Base-by-base conservation (phyloP, 331 rosid species). In the Rhamnella rubrinervis region DNA sequence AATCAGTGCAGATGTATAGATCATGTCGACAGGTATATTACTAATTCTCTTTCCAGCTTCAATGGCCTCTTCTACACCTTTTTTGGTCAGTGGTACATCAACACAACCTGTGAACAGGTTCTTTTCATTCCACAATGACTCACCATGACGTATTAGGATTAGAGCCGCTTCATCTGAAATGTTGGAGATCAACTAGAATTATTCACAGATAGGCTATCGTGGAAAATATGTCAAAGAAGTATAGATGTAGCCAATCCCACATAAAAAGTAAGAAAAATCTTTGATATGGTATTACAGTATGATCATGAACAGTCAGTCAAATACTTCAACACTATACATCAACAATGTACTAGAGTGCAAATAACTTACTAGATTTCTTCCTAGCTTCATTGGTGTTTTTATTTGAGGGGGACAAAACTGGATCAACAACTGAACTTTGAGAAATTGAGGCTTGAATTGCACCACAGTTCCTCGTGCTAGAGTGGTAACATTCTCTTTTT, bases 41-140 rank as follows among this genome's bases (percentile, higher is more conserved):
- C 96, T 89, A 82, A 95, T 95, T 81, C 96, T 95, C 88, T 95
- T 87, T 68, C 99, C 99, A 69, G 99, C 99, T 87, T 95, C 99
- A 51, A 95, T 86, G 65, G 97, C 99, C 86, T 91, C 99, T 63
- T 95, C 96, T 59, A 95, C 93, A 21, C 99, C 99, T 89, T 83
- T 95, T 78, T 86, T 84, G 76, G 90, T 95, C 47, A 95, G 84
- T 13, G 97, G 99, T 19, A 95, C 99, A 85, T 95, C 99, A 56
- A 95, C 99, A 76, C 99, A 95, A 15, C 99, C 99, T 1, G 99
- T 95, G 90, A 95, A 95, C 67, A 95, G 78, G 85, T 95, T 95
- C 82, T 95, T 91, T 53, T 95, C 97, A 14, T 95, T 95, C 99
- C 99, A 95, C 66, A 91, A 60, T 0, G 99, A 95, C 79, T 95